Conservation (phyloP, 2,329 filamentous ascomycete genomes). For the Cercospora citrullina region DNA sequence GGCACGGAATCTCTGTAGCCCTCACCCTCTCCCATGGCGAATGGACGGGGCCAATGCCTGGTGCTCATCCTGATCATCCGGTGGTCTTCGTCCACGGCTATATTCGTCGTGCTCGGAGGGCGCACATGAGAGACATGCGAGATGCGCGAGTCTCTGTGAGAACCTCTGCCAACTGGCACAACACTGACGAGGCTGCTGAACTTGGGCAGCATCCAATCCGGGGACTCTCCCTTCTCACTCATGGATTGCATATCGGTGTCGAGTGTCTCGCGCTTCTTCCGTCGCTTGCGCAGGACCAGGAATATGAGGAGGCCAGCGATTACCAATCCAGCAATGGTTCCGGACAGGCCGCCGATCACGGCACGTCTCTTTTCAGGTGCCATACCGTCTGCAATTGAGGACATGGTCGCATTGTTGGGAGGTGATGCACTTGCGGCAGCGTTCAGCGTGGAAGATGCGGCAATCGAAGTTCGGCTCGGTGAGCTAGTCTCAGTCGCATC, state of each 20-base stretch:
- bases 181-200: conserved; percentile 1
- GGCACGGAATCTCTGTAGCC: conserved; percentile 36
- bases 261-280: conserved; percentile 20
- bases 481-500: neutral
- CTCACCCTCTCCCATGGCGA: conserved; percentile 35
- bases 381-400: conserved; percentile 17
- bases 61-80: conserved; percentile 39
- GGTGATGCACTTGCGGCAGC: conserved; percentile 1
- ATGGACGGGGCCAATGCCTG: conserved; percentile 39
- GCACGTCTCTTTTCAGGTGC: conserved; percentile 28
- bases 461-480: neutral
- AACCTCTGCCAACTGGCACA: conserved; percentile 15
- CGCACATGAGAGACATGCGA: conserved; percentile 21
- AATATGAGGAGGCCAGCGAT: conserved; percentile 33
- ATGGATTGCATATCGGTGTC: conserved; percentile 16
- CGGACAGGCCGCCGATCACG: conserved; percentile 36
- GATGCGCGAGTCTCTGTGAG: conserved; percentile 10
- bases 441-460: neutral
- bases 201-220: conserved; percentile 14
- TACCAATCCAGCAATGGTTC: conserved; percentile 35
- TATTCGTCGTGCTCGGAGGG: conserved; percentile 23
- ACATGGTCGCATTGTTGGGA: conserved; percentile 12
- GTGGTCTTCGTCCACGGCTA: conserved; percentile 37
- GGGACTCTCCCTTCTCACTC: conserved; percentile 18
- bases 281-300: conserved; percentile 31